Base-by-base conservation (phyloP, 257 asterid genomes). In the Solanum chmielewskii region DNA sequence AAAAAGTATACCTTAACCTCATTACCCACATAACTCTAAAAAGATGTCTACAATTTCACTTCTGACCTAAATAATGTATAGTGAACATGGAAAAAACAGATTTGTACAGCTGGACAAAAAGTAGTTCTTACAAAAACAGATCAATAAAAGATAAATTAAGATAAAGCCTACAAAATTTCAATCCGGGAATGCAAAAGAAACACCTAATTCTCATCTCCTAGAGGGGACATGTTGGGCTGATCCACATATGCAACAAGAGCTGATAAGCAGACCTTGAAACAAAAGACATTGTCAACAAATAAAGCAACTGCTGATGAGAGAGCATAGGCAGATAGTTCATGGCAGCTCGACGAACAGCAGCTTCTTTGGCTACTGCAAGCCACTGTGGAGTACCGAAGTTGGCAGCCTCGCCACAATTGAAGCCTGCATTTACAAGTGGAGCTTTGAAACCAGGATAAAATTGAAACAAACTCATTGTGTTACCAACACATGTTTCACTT, bases 251-350 rank as follows among this genome's bases (percentile, higher is more conserved):
- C 14, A 81, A 49, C 73, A 44, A 78, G 85, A 74, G 91, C 83
- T 49, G 78, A 83, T 45, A 86, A 78, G 62, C 91, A 85, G 71
- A 96, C 99, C 99, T 95, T 88, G 99, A 91, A 90, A 96, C 87
- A 91, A 97, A 97, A 86, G 99, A 97, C 98, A 97, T 96, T 68
- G 99, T 96, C 94, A 97, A 91, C 91, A 97, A 90, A 92, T 95
- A 94, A 68, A 97, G 88, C 90, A 97, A 91, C 89, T 97, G 99
- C 91, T 97, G 99, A 89, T 97, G 99, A 87, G 99, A 97, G 87
- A 97, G 99, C 99, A 97, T 97, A 86, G 99, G 99, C 91, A 95
- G 98, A 91, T 89, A 94, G 92, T 95, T 96, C 99, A 97, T 97
- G 85, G 95, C 99, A 92, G 99, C 98, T 92, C 99, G 92, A 45